Base-by-base conservation (phyloP, 208 protist genomes). In the Sergeia podlipaevii region DNA sequence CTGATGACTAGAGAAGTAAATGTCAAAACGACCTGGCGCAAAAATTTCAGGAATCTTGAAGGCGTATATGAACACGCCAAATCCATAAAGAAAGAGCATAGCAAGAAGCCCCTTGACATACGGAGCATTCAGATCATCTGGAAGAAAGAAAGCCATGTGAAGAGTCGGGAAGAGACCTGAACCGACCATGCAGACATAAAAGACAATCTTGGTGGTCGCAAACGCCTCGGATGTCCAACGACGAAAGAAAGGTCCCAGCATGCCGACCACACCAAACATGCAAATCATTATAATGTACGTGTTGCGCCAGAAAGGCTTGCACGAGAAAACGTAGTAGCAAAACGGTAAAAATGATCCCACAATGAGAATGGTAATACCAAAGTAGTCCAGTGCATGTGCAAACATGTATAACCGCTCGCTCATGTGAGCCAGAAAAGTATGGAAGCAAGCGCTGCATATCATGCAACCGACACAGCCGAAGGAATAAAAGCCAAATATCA, bases 281-380 rank as follows among this genome's bases (percentile, higher is more conserved):
- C 36, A 65, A 36, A 92, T 89, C 75, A 89, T 91, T 21, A 24
- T 58, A 11, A 91, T 36, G 61, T 95, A 95, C 5, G 64, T 54
- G 51, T 73, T 79, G 33, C 79, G 75, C 77, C 68, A 87, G 34
- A 24, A 55, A 7, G 85, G 81, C 6, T 85, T 56, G 45, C 89
- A 91, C 30, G 60, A 50, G 36, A 95, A 88, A 20, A 73, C 65
- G 65, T 88, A 89, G 54, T 77, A 92, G 56, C 79, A 87, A 47
- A 92, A 85, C 1, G 89, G 89, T 3, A 93, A 57, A 45, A 95
- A 92, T 20, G 80, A 91, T 24, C 82, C 75, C 24, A 89, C 80
- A 21, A 89, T 72, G 39, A 95, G 77, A 32, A 80, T 68, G 10
- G 78, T 91, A 45, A 95, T 95, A 33, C 80, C 89, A 61, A 83